A percentile compares a stretch with the other conserved stretches of the same genome.
These are phyloP conservation scores for Apiospora aurea DNA, from an alignment of 2,329 filamentous ascomycete genomes.

Conservation along the genomic window DNA sequence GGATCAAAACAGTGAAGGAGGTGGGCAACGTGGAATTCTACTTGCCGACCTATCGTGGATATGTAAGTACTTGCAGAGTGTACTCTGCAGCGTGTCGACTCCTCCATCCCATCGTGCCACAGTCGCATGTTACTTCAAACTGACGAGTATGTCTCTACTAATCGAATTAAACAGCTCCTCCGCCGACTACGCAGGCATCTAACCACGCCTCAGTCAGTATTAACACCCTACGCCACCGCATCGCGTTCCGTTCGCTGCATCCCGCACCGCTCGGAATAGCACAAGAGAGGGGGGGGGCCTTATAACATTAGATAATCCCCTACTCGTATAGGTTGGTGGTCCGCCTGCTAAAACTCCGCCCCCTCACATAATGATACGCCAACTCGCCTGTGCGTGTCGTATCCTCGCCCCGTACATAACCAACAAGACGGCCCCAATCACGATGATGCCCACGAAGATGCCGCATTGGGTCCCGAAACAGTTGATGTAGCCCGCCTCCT, in stretches of 20 bases:
- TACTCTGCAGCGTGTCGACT: neutral
- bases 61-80: too few relatives aligned
- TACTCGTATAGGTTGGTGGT: neutral
- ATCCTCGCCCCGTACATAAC: conserved; percentile 38
- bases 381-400: conserved; percentile 38
- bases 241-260: neutral
- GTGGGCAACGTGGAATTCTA: neutral
- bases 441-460: conserved; percentile 40
- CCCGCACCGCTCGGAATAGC: neutral
- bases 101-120: neutral
- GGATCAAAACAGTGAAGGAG: neutral
- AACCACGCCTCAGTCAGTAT: neutral
- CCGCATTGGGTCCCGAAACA: conserved; percentile 41
- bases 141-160: neutral
- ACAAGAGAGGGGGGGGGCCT: neutral
- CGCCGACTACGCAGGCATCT: neutral
- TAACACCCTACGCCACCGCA: neutral
- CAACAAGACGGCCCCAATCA: conserved; percentile 36
- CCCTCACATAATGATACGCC: conserved; percentile 39
- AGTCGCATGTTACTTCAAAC: neutral
- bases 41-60: neutral
- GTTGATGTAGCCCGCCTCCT: conserved; percentile 37
- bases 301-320: neutral
- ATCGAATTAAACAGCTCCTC: neutral
- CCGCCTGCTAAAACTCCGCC: neutral